Conservation (phyloP, 345 rosid species). For the Nephelium lappaceum region DNA sequence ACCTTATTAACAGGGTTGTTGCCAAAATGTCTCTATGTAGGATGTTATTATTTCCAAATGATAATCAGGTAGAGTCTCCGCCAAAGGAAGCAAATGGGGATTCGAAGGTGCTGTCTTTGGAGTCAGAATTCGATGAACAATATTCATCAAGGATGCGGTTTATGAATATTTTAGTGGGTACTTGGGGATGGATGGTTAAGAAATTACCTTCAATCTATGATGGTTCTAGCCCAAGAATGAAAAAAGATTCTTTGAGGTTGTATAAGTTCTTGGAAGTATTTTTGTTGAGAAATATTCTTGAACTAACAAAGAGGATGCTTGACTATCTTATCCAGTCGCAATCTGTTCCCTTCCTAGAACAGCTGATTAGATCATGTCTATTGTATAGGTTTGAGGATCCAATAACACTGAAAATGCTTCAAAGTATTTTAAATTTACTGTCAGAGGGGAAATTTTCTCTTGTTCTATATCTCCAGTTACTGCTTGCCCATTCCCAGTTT, state of each 20-base stretch:
- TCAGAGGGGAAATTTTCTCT: slow-evolving; percentile 56
- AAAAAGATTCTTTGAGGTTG: slow-evolving; percentile 39
- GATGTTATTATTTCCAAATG: slow-evolving; percentile 61
- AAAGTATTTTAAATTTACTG: slow-evolving; percentile 49
- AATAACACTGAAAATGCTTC: slow-evolving; percentile 55
- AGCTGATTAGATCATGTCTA: slow-evolving; percentile 64
- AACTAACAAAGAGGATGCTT: slow-evolving; percentile 49
- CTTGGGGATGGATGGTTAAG: slow-evolving; percentile 71
- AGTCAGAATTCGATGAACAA: slow-evolving; percentile 35
- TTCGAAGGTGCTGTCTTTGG: slow-evolving; percentile 32
- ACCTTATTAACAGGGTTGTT: slow-evolving; percentile 56
- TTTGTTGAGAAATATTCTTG: slow-evolving; percentile 62
- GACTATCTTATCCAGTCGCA: slow-evolving; percentile 54
- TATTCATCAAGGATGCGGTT: slow-evolving; percentile 49
- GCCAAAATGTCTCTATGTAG: slow-evolving; percentile 61
- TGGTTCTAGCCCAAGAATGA: slow-evolving; percentile 35
- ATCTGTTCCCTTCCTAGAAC: slow-evolving; percentile 70
- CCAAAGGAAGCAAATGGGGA: slow-evolving; percentile 36
- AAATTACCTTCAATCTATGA: slow-evolving; percentile 38
- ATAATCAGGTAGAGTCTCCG: slow-evolving; percentile 27
- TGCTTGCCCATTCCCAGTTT: slow-evolving; percentile 87
- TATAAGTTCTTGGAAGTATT: slow-evolving; percentile 68
- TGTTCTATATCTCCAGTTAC: slow-evolving; percentile 59
- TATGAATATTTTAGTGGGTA: slow-evolving; percentile 50
- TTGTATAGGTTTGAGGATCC: slow-evolving; percentile 80